Conservation (phyloP, 306 rosid genomes). For the Quercus gilva region DNA sequence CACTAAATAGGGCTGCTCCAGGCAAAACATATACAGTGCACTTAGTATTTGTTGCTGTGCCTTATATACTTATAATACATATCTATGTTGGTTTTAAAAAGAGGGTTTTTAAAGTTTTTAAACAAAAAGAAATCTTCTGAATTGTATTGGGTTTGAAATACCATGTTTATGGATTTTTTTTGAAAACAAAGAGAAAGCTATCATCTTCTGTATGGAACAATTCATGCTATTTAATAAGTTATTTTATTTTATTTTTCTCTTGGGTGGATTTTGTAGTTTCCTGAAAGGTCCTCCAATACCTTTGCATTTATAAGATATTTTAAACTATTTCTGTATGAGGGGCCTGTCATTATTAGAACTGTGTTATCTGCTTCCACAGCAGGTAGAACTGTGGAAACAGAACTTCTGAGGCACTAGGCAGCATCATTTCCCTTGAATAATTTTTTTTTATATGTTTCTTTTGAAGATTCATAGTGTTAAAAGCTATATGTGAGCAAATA, state of each 20-base stretch:
- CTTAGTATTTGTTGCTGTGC: not conserved
- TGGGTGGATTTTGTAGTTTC: not conserved
- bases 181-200: not conserved
- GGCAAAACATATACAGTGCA: not conserved
- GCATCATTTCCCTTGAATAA: not conserved
- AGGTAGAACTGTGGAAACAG: not conserved
- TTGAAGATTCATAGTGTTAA: not conserved
- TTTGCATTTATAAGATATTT: not conserved
- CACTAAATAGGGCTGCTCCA: not conserved
- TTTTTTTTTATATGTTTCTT: slow-evolving; percentile 5
- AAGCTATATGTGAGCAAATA: slow-evolving; percentile 5
- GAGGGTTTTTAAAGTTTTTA: not conserved
- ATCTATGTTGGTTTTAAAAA: not conserved
- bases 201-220: not conserved
- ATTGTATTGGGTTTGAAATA: not conserved
- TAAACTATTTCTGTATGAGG: not conserved
- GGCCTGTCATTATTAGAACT: not conserved
- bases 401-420: not conserved
- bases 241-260: not conserved
- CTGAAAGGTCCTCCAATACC: not conserved
- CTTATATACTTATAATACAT: not conserved
- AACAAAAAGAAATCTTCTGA: not conserved
- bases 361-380: not conserved
- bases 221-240: not conserved
- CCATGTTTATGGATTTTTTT: not conserved